phyloP scores from a whole-genome alignment of 192 early-diverging fungal species.

The Lobosporangium transversale region DNA sequence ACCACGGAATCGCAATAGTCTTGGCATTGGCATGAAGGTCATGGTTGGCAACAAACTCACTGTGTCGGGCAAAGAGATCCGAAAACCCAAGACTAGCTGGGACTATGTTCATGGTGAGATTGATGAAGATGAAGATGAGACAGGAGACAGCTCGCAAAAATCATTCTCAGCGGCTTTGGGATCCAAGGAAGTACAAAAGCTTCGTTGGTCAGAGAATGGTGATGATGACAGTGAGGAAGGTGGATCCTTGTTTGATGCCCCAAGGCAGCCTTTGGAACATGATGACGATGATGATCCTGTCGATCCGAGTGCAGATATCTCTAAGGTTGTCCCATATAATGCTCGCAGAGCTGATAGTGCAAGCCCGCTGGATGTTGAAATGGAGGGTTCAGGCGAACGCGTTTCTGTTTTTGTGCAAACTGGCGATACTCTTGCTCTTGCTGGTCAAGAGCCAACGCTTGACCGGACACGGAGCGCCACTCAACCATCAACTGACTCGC shows the following conservation, averaged over 20 bases:
- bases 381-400: constrained; percentile 27
- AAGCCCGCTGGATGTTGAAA: constrained; percentile 28
- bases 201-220: constrained; percentile 4
- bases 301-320: constrained; percentile 4
- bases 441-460: constrained; percentile 24
- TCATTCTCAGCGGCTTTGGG: constrained; percentile 29
- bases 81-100: constrained; percentile 50
- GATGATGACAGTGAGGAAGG: constrained; percentile 20
- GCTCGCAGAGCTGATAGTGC: constrained; percentile 1
- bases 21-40: constrained; percentile 49
- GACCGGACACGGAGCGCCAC: neutral
- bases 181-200: constrained; percentile 10
- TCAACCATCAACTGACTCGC: neutral
- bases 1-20: constrained; percentile 46
- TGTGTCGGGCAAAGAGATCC: constrained; percentile 46
- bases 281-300: constrained; percentile 12
- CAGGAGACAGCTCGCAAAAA: constrained; percentile 8
- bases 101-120: constrained; percentile 44
- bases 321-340: constrained; percentile 21
- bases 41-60: constrained; percentile 50
- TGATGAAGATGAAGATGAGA: constrained; percentile 37
- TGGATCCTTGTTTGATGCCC: constrained; percentile 29
- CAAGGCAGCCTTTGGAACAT: constrained; percentile 8
- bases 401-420: constrained; percentile 31
- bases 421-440: constrained; percentile 12